Conservation (phyloP, 2,329 filamentous ascomycete genomes). For the Phyllosticta citribraziliensis region DNA sequence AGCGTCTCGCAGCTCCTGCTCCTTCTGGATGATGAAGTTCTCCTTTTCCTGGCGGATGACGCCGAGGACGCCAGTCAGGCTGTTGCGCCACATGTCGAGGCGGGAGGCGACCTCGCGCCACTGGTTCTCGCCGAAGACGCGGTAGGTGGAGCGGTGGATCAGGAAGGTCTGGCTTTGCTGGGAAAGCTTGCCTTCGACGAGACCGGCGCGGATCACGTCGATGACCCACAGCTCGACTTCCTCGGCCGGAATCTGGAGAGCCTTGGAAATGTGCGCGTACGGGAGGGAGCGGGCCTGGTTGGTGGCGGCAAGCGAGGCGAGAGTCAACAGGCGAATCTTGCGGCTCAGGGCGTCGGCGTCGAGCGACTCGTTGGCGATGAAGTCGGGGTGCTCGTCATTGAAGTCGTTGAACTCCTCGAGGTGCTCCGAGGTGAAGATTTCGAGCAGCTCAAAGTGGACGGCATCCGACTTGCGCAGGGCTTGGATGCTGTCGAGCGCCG, state of each 20-base stretch:
- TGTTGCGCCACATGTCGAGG: conserved; percentile 83
- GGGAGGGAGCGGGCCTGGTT: conserved; percentile 72
- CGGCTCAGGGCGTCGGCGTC: conserved; percentile 69
- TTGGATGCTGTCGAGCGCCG: conserved; percentile 66
- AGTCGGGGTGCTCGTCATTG: conserved; percentile 79
- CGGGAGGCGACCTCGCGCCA: conserved; percentile 90
- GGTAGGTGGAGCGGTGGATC: conserved; percentile 91
- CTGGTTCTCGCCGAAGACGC: conserved; percentile 95
- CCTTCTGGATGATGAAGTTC: conserved; percentile 65
- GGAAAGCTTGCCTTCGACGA: conserved; percentile 92
- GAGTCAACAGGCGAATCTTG: conserved; percentile 93
- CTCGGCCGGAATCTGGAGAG: conserved; percentile 69
- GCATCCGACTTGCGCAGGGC: conserved; percentile 76
- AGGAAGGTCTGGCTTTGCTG: conserved; percentile 90
- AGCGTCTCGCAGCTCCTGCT: conserved; percentile 63
- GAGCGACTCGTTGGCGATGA: conserved; percentile 64
- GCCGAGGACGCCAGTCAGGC: conserved; percentile 65
- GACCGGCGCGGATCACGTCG: conserved; percentile 88
- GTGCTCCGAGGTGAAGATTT: conserved; percentile 89
- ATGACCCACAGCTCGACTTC: conserved; percentile 99
- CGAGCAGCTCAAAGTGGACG: conserved; percentile 81
- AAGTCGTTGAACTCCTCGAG: conserved; percentile 96
- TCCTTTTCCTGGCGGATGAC: conserved; percentile 74
- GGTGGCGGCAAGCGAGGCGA: conserved; percentile 76
- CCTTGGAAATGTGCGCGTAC: conserved; percentile 74